A percentile compares a stretch with the other conserved stretches of the same genome.
Evolutionary conservation across 192 early-diverging fungal species (phyloP).

Genomic region (Coemansia sp.): DNA sequence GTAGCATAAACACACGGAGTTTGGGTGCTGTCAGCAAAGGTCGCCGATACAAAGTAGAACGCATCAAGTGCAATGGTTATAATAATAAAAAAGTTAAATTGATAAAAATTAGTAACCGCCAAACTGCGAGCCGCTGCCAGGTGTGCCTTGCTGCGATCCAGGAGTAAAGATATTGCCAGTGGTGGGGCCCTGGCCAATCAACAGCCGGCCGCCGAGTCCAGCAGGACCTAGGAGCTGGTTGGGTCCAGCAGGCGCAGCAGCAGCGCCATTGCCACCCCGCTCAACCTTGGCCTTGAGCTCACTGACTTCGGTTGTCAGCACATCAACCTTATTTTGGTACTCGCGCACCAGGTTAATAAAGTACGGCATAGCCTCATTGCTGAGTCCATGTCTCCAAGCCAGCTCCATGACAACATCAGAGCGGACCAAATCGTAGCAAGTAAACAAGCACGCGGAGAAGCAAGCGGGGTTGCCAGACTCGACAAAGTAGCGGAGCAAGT

Average conservation of each 20-base stretch:
- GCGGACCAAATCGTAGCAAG: slow-evolving; percentile 92
- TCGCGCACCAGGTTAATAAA: slow-evolving; percentile 91
- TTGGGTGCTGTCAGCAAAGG: background rate
- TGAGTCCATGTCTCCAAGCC: slow-evolving; percentile 84
- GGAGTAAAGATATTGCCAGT: slow-evolving; percentile 27
- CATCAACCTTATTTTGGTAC: slow-evolving; percentile 78
- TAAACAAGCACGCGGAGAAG: slow-evolving; percentile 90
- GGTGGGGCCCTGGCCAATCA: slow-evolving; percentile 59
- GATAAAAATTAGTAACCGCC: slow-evolving; percentile 30
- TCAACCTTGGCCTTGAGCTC: slow-evolving; percentile 63
- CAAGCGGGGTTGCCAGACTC: slow-evolving; percentile 88
- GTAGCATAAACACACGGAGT: background rate
- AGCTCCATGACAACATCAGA: slow-evolving; percentile 95
- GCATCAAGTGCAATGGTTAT: background rate
- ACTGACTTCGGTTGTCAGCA: slow-evolving; percentile 59
- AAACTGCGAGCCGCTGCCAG: slow-evolving; percentile 37
- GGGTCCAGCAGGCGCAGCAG: slow-evolving; percentile 27
- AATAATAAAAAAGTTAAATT: background rate
- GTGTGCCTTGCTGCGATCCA: slow-evolving; percentile 21
- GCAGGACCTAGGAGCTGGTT: slow-evolving; percentile 66
- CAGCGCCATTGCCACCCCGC: slow-evolving; percentile 37
- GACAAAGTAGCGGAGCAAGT: slow-evolving; percentile 94
- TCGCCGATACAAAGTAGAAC: background rate
- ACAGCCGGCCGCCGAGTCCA: slow-evolving; percentile 71
- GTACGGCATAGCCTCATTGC: slow-evolving; percentile 97